Percentiles rank a stretch among this genome's conserved stretches.
These are phyloP conservation scores for maize (Zea mays) DNA, from an alignment of 176 grass and related monocot species.

Conservation along the genomic window DNA sequence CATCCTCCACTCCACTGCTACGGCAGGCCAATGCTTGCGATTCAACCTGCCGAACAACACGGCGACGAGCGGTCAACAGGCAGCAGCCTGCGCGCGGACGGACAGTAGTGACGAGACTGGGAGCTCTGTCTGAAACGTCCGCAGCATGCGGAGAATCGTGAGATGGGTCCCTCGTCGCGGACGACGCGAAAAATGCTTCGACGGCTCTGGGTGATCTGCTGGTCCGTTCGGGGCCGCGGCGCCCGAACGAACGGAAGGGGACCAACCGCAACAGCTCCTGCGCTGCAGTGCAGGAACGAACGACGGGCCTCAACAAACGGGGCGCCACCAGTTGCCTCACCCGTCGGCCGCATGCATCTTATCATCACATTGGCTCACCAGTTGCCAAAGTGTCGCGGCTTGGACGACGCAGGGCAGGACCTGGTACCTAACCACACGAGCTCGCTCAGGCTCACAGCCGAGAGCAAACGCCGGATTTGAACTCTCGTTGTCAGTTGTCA, in stretches of 20 bases:
- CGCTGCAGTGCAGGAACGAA: not conserved
- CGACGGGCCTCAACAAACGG: conserved; percentile 9
- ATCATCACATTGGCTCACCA: conserved; percentile 27
- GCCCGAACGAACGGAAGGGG: conserved; percentile 4
- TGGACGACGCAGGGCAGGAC: conserved; percentile 14
- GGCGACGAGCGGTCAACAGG: not conserved
- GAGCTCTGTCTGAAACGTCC: conserved; percentile 7
- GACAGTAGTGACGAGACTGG: not conserved
- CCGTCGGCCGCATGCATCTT: not conserved
- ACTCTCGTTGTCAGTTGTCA: no score
- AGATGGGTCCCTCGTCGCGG: not conserved
- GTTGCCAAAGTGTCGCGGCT: not conserved
- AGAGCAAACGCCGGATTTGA: not conserved
- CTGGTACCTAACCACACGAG: conserved; percentile 4
- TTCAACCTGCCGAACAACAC: not conserved
- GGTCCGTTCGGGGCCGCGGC: conserved; percentile 7
- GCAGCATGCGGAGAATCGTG: not conserved
- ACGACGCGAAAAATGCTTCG: conserved; percentile 9
- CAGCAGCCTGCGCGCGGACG: not conserved
- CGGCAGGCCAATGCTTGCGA: not conserved
- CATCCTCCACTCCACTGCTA: not conserved
- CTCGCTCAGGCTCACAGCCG: not conserved
- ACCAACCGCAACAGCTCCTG: not conserved
- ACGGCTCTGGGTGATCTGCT: not conserved
- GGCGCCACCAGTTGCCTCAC: not conserved